Percentiles rank a stretch among this genome's conserved stretches.
phyloP scores from a whole-genome alignment of 1,284 basidiomycete species.

The Ceratobasidium sp. region DNA sequence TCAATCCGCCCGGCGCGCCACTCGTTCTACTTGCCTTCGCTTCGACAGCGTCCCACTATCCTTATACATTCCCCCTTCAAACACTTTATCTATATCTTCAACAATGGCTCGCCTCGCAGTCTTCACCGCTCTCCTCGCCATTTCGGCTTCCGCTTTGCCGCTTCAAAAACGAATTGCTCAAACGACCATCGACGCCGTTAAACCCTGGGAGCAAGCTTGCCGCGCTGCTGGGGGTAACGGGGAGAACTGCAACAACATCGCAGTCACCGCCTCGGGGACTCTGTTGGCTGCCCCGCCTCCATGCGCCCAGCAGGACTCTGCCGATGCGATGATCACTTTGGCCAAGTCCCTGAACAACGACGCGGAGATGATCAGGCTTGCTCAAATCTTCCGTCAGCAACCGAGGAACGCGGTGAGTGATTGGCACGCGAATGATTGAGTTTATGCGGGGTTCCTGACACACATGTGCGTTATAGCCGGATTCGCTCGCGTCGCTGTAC shows the following conservation, averaged over 20 bases:
- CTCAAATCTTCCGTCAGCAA: slow-evolving; percentile 67
- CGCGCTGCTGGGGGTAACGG: slow-evolving; percentile 45
- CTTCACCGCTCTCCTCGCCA: slow-evolving; percentile 56
- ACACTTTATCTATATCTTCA: slow-evolving; percentile 4
- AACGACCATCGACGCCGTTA: slow-evolving; percentile 59
- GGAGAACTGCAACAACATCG: slow-evolving; percentile 24
- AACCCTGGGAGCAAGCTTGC: slow-evolving; percentile 63
- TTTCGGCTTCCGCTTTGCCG: slow-evolving; percentile 55
- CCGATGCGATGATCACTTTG: slow-evolving; percentile 71
- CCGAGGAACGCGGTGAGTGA: slow-evolving; percentile 62
- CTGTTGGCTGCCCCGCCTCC: slow-evolving; percentile 33
- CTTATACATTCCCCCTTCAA: slow-evolving; percentile 7
- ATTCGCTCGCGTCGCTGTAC: slow-evolving; percentile 64
- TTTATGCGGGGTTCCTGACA: slow-evolving; percentile 44
- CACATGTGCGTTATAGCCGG: slow-evolving; percentile 55
- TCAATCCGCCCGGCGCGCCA: slow-evolving; percentile 43
- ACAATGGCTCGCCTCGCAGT: slow-evolving; percentile 52
- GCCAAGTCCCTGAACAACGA: slow-evolving; percentile 69
- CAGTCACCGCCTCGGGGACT: slow-evolving; percentile 36
- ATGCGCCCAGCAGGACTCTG: slow-evolving; percentile 73
- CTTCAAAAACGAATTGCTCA: slow-evolving; percentile 63
- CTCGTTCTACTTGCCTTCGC: slow-evolving; percentile 31
- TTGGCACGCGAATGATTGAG: neutral
- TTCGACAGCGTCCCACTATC: slow-evolving; percentile 39
- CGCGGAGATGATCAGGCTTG: slow-evolving; percentile 65